These are phyloP conservation scores for Morella rubra DNA, from an alignment of 306 rosid species.

Conservation along the genomic window DNA sequence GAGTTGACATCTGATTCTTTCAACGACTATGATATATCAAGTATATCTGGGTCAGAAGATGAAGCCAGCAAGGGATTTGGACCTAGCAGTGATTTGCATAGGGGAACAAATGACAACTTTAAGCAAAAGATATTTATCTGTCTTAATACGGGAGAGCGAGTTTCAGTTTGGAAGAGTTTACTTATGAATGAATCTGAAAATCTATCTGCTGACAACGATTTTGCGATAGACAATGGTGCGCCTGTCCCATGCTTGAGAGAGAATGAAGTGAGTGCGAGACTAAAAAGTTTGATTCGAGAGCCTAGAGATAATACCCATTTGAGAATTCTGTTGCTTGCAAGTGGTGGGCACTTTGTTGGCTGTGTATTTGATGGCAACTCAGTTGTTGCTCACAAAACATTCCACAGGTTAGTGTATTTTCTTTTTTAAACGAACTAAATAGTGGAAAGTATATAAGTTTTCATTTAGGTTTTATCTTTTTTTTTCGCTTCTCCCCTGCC, in stretches of 20 bases:
- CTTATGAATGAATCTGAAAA: conserved; percentile 59
- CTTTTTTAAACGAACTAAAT: neutral
- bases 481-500: neutral
- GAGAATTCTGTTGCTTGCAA: conserved; percentile 80
- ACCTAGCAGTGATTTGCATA: conserved; percentile 23
- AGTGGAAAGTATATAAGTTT: conserved; percentile 6
- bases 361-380: conserved; percentile 83
- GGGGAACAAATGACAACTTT: conserved; percentile 36
- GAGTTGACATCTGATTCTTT: conserved; percentile 81
- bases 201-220: conserved; percentile 40
- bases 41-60: conserved; percentile 95
- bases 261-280: conserved; percentile 49
- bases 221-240: conserved; percentile 15
- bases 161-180: conserved; percentile 84
- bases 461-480: neutral
- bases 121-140: conserved; percentile 58
- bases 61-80: conserved; percentile 51
- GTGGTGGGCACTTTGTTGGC: conserved; percentile 95
- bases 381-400: conserved; percentile 89
- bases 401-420: conserved; percentile 69
- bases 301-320: conserved; percentile 62
- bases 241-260: conserved; percentile 20
- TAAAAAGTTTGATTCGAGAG: conserved; percentile 55
- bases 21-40: conserved; percentile 79
- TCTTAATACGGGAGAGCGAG: conserved; percentile 62